Evolutionary conservation across 768 basidiomycete species (phyloP).

Genomic region (Chalciporus chontae): DNA sequence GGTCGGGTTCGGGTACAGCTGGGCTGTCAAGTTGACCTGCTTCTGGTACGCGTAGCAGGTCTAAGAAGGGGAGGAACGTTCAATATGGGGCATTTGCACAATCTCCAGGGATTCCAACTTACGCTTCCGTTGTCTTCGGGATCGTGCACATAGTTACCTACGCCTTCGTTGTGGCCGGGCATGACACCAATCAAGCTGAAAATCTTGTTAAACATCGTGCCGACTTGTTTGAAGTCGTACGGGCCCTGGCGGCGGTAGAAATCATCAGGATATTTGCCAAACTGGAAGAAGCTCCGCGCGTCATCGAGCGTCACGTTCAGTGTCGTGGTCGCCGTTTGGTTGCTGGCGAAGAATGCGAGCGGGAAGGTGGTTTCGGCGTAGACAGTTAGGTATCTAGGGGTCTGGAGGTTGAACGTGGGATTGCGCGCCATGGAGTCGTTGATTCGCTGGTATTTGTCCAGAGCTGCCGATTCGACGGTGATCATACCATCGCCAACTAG

Average conservation of each 20-base stretch:
- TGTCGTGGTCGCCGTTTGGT: slow-evolving; percentile 20
- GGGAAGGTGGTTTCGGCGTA: slow-evolving; percentile 24
- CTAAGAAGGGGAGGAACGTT: slow-evolving; percentile 5
- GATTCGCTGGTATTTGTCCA: slow-evolving; percentile 21
- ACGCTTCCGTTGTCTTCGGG: slow-evolving; percentile 11
- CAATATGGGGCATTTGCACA: not conserved
- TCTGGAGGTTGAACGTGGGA: slow-evolving; percentile 21
- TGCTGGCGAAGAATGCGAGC: slow-evolving; percentile 23
- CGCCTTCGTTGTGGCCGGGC: slow-evolving; percentile 19
- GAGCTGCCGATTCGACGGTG: slow-evolving; percentile 19
- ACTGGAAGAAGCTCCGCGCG: slow-evolving; percentile 19
- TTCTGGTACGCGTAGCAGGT: slow-evolving; percentile 18
- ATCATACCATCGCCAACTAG: slow-evolving; percentile 16
- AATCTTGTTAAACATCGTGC: not conserved
- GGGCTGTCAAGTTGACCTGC: slow-evolving; percentile 18
- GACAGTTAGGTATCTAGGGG: slow-evolving; percentile 18
- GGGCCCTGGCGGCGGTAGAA: slow-evolving; percentile 18
- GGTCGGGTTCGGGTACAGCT: slow-evolving; percentile 22
- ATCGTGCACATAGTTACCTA: slow-evolving; percentile 13
- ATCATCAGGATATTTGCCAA: slow-evolving; percentile 16
- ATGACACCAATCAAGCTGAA: not conserved
- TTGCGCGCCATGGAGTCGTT: slow-evolving; percentile 26
- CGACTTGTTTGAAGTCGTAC: slow-evolving; percentile 6
- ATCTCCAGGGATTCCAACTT: not conserved
- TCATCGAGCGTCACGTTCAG: slow-evolving; percentile 10